phyloP scores from a whole-genome alignment of 306 rosid species.

The Cajanus cajan region DNA sequence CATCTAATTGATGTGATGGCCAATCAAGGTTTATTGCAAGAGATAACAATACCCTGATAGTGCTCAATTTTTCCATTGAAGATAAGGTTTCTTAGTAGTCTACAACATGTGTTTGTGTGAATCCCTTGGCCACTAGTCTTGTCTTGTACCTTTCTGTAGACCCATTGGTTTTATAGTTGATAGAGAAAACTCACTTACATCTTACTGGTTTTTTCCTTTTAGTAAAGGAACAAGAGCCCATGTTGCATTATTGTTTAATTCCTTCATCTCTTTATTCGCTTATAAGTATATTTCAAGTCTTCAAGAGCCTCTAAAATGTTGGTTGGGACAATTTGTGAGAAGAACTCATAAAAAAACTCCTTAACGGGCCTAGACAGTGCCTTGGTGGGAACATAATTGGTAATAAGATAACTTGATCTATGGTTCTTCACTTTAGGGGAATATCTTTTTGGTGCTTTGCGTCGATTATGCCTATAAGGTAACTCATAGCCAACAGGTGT shows the following conservation, averaged over 20 bases:
- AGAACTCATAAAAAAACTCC: too few species aligned
- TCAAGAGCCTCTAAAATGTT: too few species aligned
- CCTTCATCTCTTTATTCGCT: not conserved
- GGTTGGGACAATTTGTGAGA: not conserved
- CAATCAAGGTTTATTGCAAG: not conserved
- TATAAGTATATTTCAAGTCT: not conserved
- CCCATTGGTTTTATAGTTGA: not conserved
- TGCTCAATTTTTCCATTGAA: not conserved
- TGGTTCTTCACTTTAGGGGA: too few species aligned
- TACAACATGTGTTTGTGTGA: not conserved
- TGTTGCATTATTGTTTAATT: not conserved
- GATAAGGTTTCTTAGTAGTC: not conserved
- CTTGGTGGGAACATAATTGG: not conserved
- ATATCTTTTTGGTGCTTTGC: too few species aligned
- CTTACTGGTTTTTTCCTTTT: not conserved
- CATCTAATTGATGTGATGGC: not conserved
- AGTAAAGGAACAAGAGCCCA: not conserved
- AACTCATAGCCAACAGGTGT: not conserved
- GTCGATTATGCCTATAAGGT: too few species aligned
- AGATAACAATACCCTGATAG: not conserved
- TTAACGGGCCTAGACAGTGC: not conserved
- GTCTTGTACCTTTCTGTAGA: not conserved
- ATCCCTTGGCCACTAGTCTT: not conserved
- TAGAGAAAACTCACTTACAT: too few species aligned
- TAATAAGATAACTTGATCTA: too few species aligned